phyloP scores from a whole-genome alignment of 2,329 filamentous ascomycete species.

The Corinectria fuckeliana region DNA sequence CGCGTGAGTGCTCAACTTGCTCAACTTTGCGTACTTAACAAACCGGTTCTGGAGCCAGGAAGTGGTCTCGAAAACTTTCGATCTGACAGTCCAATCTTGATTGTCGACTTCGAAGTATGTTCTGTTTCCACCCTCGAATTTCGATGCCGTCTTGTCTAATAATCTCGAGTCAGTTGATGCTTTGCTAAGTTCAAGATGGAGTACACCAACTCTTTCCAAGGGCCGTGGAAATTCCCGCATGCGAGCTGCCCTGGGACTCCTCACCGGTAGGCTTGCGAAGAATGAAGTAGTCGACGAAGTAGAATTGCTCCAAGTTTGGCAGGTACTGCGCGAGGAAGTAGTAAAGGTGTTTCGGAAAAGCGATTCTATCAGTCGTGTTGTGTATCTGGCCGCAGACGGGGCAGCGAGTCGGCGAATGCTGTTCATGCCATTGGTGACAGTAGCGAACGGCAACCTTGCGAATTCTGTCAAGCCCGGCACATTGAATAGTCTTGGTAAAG shows the following conservation, averaged over 20 bases:
- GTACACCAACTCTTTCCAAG: slow-evolving; percentile 15
- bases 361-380: slow-evolving; percentile 32
- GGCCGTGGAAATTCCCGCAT: background rate
- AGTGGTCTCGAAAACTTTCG: slow-evolving; percentile 44
- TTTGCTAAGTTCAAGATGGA: background rate
- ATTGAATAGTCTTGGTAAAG: slow-evolving; percentile 37
- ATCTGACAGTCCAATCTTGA: slow-evolving; percentile 45
- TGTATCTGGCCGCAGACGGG: slow-evolving; percentile 44
- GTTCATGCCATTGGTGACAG: slow-evolving; percentile 49
- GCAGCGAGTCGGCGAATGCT: slow-evolving; percentile 38
- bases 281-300: slow-evolving; percentile 53
- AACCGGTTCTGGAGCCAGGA: slow-evolving; percentile 49
- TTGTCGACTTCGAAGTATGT: slow-evolving; percentile 45
- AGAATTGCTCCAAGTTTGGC: slow-evolving; percentile 51
- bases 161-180: slow-evolving; percentile 11
- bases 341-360: slow-evolving; percentile 50
- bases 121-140: slow-evolving; percentile 31
- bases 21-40: slow-evolving; percentile 45
- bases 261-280: slow-evolving; percentile 35
- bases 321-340: slow-evolving; percentile 51
- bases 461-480: slow-evolving; percentile 41
- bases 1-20: slow-evolving; percentile 41
- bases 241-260: background rate
- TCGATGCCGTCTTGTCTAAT: slow-evolving; percentile 3
- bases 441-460: slow-evolving; percentile 51